phyloP scores from a whole-genome alignment of 139 green algal species.

The Chlorella vulgaris region DNA sequence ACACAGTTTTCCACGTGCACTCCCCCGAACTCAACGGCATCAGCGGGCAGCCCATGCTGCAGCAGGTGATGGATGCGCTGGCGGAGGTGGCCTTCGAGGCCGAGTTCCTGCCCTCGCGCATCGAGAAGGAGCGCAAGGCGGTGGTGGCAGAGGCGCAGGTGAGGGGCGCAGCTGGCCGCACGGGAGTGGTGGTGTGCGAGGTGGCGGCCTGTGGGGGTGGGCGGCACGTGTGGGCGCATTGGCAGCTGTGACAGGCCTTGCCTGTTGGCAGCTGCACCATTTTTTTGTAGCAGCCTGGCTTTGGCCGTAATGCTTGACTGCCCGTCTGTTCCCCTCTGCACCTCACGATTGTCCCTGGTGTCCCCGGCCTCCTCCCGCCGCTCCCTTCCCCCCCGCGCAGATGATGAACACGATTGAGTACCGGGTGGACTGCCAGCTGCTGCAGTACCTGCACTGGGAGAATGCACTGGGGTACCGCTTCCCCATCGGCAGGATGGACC shows the following conservation, averaged over 20 bases:
- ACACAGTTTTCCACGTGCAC: conserved; percentile 99
- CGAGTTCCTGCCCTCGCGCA: conserved; percentile 84
- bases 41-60: conserved; percentile 81
- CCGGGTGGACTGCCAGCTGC: conserved; percentile 98
- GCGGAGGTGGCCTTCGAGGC: conserved; percentile 92
- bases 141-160: conserved; percentile 92
- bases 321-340: no score
- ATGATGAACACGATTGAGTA: conserved; percentile 99
- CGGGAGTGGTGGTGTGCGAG: neutral
- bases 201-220: no score
- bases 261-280: no score
- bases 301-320: no score
- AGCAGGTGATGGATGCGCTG: conserved; percentile 91
- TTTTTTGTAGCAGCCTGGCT: no score
- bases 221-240: no score
- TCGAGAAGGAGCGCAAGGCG: conserved; percentile 98
- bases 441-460: conserved; percentile 96
- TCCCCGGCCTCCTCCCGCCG: no score
- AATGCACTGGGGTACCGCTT: conserved; percentile 95
- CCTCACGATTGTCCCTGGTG: no score
- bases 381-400: no score
- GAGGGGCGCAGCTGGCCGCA: neutral
- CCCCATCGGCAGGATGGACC: conserved; percentile 96
- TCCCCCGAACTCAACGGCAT: conserved; percentile 75
- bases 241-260: no score